These are phyloP conservation scores for Dendrothele bispora DNA, from an alignment of 768 basidiomycete genomes.

Conservation along the genomic window DNA sequence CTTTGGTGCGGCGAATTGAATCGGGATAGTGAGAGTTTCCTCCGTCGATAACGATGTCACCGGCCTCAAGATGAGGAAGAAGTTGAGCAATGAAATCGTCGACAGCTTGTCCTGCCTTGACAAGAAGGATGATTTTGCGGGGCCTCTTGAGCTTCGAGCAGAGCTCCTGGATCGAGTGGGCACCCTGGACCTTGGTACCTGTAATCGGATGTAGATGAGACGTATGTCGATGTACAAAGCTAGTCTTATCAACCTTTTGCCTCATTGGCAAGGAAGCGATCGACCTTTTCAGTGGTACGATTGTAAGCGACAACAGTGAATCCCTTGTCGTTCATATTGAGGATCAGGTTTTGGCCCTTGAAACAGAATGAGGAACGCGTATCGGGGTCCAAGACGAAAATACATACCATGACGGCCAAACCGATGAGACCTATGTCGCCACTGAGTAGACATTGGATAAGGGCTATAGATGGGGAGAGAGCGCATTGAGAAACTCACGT, in stretches of 20 bases:
- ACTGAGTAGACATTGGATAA: constrained; percentile 41
- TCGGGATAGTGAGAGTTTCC: constrained; percentile 99
- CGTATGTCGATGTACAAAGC: not conserved
- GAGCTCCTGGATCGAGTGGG: constrained; percentile 91
- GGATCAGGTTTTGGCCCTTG: constrained; percentile 94
- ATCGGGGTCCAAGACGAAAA: constrained; percentile 17
- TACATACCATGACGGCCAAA: constrained; percentile 93
- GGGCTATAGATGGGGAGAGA: constrained; percentile 9
- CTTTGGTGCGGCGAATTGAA: constrained; percentile 90
- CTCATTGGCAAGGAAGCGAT: constrained; percentile 92
- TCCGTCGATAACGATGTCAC: constrained; percentile 99
- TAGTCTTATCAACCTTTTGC: constrained; percentile 77
- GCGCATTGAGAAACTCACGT: constrained; percentile 45
- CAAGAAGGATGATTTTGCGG: constrained; percentile 96
- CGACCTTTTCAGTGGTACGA: constrained; percentile 95
- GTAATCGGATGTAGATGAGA: constrained; percentile 9
- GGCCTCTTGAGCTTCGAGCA: constrained; percentile 90
- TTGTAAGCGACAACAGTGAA: constrained; percentile 97
- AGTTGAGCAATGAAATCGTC: constrained; percentile 94
- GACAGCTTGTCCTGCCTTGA: constrained; percentile 96
- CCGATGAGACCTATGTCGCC: constrained; percentile 99
- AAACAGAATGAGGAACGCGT: constrained; percentile 11
- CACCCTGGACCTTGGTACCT: constrained; percentile 96
- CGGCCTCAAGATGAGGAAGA: constrained; percentile 84
- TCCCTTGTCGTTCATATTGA: constrained; percentile 99